These are phyloP conservation scores for Ploettnerulaceae sp. DNA, from an alignment of 2,329 filamentous ascomycete species.

Conservation along the genomic window DNA sequence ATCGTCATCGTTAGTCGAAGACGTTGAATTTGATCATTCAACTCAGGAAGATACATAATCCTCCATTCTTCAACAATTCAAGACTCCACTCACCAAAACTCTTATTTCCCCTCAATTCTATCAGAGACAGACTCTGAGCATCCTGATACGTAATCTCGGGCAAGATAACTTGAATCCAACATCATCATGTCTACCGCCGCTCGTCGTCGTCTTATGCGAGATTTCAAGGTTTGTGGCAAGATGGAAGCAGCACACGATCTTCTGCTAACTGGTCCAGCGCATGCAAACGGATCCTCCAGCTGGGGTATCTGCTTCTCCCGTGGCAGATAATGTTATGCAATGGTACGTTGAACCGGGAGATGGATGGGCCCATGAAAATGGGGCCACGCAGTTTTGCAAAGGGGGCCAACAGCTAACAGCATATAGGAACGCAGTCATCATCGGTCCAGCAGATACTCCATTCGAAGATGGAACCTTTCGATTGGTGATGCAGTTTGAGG, in stretches of 20 bases:
- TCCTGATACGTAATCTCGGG: too few species aligned
- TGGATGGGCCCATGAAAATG: not conserved
- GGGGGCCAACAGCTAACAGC: slow-evolving; percentile 6
- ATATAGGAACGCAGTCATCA: slow-evolving; percentile 93
- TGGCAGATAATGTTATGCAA: slow-evolving; percentile 96
- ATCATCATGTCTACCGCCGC: slow-evolving; percentile 81
- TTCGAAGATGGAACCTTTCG: slow-evolving; percentile 98
- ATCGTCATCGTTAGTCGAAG: not conserved
- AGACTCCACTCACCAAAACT: too few species aligned
- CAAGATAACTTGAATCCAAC: slow-evolving; percentile 1
- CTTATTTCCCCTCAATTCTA: too few species aligned
- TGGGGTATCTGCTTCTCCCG: slow-evolving; percentile 91
- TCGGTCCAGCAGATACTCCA: slow-evolving; percentile 91
- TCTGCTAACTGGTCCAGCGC: slow-evolving; percentile 53
- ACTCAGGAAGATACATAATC: too few species aligned
- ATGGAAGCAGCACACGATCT: slow-evolving; percentile 18
- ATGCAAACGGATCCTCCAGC: slow-evolving; percentile 99
- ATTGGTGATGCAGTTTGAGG: slow-evolving; percentile 98
- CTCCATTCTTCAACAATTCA: too few species aligned
- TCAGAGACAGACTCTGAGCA: too few species aligned
- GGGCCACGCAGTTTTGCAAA: not conserved
- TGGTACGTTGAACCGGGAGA: slow-evolving; percentile 52
- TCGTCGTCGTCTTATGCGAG: slow-evolving; percentile 93
- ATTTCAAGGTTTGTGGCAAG: slow-evolving; percentile 83
- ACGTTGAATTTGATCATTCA: not conserved